Evolutionary conservation across 1,284 basidiomycete species (phyloP), one percentile per base, ranked within the genome.

Genomic region (Ceratobasidium sp.): DNA sequence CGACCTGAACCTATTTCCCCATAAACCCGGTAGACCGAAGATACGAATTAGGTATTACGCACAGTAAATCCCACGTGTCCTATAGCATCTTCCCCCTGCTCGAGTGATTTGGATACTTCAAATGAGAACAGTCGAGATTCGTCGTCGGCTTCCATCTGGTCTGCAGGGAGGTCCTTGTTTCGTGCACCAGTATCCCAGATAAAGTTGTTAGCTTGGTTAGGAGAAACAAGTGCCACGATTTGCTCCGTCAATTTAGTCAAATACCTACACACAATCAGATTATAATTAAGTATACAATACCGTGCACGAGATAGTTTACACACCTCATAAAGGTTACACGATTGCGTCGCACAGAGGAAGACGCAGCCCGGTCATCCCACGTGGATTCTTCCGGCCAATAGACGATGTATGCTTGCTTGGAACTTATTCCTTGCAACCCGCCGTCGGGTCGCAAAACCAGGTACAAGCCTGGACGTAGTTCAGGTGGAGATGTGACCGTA

Each of bases 391-490:
- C 80, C 1, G 80, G 80, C 79, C 80, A 81, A 56, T 78, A 80
- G 33, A 80, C 74, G 26, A 81, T 76, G 64, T 77, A 79, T 15
- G 59, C 78, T 20, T 40, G 20, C 50, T 67, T 67, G 12, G 57
- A 56, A 44, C 20, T 28, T 52, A 15, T 59, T 50, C 7, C 23
- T 42, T 69, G 28, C 20, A 50, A 23, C 65, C 64, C 33, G 17
- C 38, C 10, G 67, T 23, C 13, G 5, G 48, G 61, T 40, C 46
- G 38, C 44, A 77, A 26, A 23, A 69, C 42, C 38, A 89, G 80
- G 77, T 91, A 91, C 13, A 91, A 81, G 5, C 90, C 90, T 15
- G 90, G 88, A 1, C 87, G 85, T 44, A 91, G 83, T 9, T 54
- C 70, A 0, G 86, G 86, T 5, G 50, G 46, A 42, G 23, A 79